Base-by-base conservation (phyloP, 2,329 filamentous ascomycete species). In the Cucurbitaria berberidis region DNA sequence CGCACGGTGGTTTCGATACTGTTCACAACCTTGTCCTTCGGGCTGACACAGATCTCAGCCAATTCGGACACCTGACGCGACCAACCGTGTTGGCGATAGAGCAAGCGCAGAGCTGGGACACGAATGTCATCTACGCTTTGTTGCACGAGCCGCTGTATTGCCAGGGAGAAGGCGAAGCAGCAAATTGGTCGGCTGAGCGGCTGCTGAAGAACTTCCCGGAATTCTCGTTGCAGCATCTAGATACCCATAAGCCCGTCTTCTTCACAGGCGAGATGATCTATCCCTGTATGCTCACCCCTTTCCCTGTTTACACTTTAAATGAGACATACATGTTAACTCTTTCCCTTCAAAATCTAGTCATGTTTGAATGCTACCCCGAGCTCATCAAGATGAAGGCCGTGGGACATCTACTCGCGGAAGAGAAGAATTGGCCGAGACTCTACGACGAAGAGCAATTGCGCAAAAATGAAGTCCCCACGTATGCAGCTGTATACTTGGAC, bases 251-350 rank as follows among this genome's bases (percentile, higher is more conserved):
- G 2, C 87, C 88, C 0, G 78, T 95, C 19, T 89, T 84, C 74
- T 96, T 97, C 77, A 91, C 90, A 0, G 92, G 93, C 54, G 93
- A 98, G 77, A 97, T 96, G 91, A 84, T 96, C 45, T 96, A 87
- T 72, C 88, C 89, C 0, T 89, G 30, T 34, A 34, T 5, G 30
- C 27, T 3, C 27, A 13, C 3, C 24, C 24, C 24, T 9, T 9
- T 30, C 27, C 11, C 11, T 11, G 10, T 11, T 30, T 13, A 30
- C 9, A 10, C 6, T 13, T 30, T 3, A 11, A 7, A 30, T 11
- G 27, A 30, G 27, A 30, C 27, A 30, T 13, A 13, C 8, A 30
- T n/a, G n/a, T 13, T 30, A 3, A 30, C 27, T 13, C 3, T 30
- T 3, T 30, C n/a, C 27, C 30, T 34, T 34, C 30, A 3, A n/a